Percentiles rank a stretch among this genome's conserved stretches.
phyloP scores from a whole-genome alignment of 805 yeast genomes.

The Osmozyma mogii region DNA sequence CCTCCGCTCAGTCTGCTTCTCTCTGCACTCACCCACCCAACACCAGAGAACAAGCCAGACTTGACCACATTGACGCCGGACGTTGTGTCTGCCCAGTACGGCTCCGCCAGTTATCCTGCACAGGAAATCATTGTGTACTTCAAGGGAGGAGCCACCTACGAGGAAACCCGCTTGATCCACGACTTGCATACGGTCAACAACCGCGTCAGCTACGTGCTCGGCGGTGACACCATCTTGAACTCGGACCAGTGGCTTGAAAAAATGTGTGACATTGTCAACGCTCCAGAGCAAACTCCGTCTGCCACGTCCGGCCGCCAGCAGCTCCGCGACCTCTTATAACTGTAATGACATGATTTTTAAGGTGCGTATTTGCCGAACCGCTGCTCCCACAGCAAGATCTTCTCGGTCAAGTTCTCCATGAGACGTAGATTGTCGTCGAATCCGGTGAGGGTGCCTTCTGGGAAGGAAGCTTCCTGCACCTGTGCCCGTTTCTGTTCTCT shows the following conservation, averaged over 20 bases:
- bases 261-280: conserved; percentile 24
- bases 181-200: conserved; percentile 54
- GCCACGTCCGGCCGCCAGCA: conserved; percentile 31
- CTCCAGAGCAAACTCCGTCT: conserved; percentile 7
- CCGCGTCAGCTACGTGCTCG: conserved; percentile 64
- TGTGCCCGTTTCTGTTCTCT: conserved; percentile 8
- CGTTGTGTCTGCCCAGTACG: conserved; percentile 20
- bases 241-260: conserved; percentile 26
- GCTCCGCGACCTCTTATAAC: conserved; percentile 23
- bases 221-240: conserved; percentile 46
- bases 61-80: conserved; percentile 35
- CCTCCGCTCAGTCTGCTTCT: conserved; percentile 57
- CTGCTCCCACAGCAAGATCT: conserved; percentile 73
- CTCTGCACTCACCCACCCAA: conserved; percentile 11
- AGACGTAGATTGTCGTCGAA: conserved; percentile 52
- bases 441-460: conserved; percentile 15
- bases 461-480: conserved; percentile 6
- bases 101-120: conserved; percentile 21
- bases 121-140: conserved; percentile 67
- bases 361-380: conserved; percentile 49
- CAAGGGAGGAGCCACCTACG: conserved; percentile 88
- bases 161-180: conserved; percentile 78
- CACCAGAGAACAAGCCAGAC: conserved; percentile 6
- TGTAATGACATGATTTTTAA: conserved; percentile 5
- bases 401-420: conserved; percentile 69